Base-by-base conservation (phyloP, 805 yeast species). In the Kuraishia floccosa region DNA sequence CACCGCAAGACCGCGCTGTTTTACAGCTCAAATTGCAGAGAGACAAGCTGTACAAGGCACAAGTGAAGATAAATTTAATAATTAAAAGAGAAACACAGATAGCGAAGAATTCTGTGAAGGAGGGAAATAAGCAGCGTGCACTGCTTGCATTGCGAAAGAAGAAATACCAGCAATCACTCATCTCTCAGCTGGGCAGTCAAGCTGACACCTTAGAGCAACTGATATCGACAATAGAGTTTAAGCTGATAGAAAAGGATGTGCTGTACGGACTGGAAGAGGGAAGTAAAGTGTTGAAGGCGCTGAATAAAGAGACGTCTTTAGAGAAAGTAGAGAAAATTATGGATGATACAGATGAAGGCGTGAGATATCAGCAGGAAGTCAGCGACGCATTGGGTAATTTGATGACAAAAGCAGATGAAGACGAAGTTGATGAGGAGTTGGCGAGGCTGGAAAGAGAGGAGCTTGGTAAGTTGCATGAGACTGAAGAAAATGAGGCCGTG, bases 1-100 rank as follows among this genome's bases (percentile, higher is more conserved):
- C 94, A 5, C 65, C 76, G 23, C 87, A 86, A 42, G 98, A 91
- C 47, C 71, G 64, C 46, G 96, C 96, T 0, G 70, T 91, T 8
- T 64, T 85, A 39, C 91, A 87, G 47, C 63, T 91, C 42, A 91
- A 91, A 50, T 60, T 81, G 24, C 96, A 93, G 43, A 63, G 96
- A 37, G 98, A 91, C 54, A 78, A 77, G 39, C 64, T 91, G 15
- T 71, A 71, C 41, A 82, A 79, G 50, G 82, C 86, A 39, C 81
- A 75, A 43, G 58, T 58, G 28, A 70, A 72, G 36, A 67, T 87
- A 23, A 59, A 61, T 18, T 51, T 55, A 0, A 68, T 83, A 4
- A 67, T 84, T 12, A 62, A 60, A 8, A 59, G 70, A 21, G 96
- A 91, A 51, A 62, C 61, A 2, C 59, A 60, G 26, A 50, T 77